Base-by-base conservation (phyloP, 140 eudicot genomes). In the Stevia rebaudiana region DNA sequence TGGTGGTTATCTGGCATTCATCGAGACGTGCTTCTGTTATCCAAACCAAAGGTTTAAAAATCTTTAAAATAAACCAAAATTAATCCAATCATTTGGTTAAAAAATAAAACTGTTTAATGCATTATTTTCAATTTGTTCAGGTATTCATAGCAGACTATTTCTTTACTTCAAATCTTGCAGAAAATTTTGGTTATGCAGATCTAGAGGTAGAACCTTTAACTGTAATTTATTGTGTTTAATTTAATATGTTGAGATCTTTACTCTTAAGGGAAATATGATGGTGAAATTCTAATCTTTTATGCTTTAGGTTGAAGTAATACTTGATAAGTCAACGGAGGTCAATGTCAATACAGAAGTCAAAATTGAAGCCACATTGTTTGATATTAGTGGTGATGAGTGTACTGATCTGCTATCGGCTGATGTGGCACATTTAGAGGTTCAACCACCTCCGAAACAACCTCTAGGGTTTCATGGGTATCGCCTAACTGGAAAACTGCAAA, bases 1-100 rank as follows among this genome's bases (percentile, higher is more conserved):
- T 92, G 98, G 96, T 92, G 98, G 98, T 78, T 92, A 64, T 92
- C 98, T 16, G 98, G 98, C 60, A 92, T 92, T 44, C 98, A 92
- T 56, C 86, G 98, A 70, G 96, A 92, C 57, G 98, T 88, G 75
- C 94, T 92, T 74, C 80, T 92, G 68, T 75, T 92, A 60, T 73
- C 98, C 61, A 92, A 92, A 47, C 96, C 96, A 11, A 82, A 88
- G 98, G 98, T 92, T 79, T 65, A 49, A 69, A 17, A 22, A 35
- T 15, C 17, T 56, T 40, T 48, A 37, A 28, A 24, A 68, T 30
- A 18, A 50, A 42, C 58, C 40, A 25, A 39, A 15, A 8, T 16
- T 3, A 69, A 11, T 30, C 66, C 60, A 31, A 9, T 19, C 4
- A 2, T 63, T 25, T 25, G 42, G 53, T 50, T 21, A 31, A 12